A percentile compares a stretch with the other conserved stretches of the same genome.
Evolutionary conservation across 192 early-diverging fungal species (phyloP).

Genomic region (Podila verticillata): DNA sequence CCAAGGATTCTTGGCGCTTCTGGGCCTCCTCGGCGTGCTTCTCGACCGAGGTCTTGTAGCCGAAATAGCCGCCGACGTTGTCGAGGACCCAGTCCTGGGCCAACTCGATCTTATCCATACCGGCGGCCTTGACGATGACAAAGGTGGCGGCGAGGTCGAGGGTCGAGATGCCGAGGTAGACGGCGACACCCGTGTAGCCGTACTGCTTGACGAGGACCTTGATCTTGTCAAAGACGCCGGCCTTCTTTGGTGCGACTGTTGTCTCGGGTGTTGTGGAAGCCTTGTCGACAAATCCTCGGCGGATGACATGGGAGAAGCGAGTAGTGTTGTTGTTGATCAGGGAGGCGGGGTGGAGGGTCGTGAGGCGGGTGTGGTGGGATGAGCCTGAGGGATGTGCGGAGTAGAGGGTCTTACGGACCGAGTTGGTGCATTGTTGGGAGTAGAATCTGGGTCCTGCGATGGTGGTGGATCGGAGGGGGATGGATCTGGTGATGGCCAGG

Average conservation of each 20-base stretch:
- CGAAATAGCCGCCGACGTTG: conserved; percentile 33
- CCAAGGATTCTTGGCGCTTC: background rate
- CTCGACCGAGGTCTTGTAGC: conserved; percentile 22
- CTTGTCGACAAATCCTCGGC: conserved; percentile 31
- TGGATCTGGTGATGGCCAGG: background rate
- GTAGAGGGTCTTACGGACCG: conserved; percentile 32
- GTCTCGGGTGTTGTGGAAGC: background rate
- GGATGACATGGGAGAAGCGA: conserved; percentile 17
- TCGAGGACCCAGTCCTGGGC: conserved; percentile 57
- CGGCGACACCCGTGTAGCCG: conserved; percentile 56
- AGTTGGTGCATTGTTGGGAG: conserved; percentile 19
- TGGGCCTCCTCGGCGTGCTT: conserved; percentile 1
- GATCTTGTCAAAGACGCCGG: conserved; percentile 48
- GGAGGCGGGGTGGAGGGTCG: conserved; percentile 2
- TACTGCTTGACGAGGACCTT: conserved; percentile 61
- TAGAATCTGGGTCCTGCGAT: too few species aligned
- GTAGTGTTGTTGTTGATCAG: background rate
- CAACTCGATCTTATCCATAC: conserved; percentile 57
- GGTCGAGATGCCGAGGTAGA: conserved; percentile 58
- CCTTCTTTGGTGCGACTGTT: conserved; percentile 7
- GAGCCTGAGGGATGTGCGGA: background rate
- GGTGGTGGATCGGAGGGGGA: background rate
- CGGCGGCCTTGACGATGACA: conserved; percentile 53
- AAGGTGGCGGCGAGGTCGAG: conserved; percentile 62
- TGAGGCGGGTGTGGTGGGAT: background rate